phyloP scores from a whole-genome alignment of 2,329 filamentous ascomycete species.

The Phyllosticta capitalensis region DNA sequence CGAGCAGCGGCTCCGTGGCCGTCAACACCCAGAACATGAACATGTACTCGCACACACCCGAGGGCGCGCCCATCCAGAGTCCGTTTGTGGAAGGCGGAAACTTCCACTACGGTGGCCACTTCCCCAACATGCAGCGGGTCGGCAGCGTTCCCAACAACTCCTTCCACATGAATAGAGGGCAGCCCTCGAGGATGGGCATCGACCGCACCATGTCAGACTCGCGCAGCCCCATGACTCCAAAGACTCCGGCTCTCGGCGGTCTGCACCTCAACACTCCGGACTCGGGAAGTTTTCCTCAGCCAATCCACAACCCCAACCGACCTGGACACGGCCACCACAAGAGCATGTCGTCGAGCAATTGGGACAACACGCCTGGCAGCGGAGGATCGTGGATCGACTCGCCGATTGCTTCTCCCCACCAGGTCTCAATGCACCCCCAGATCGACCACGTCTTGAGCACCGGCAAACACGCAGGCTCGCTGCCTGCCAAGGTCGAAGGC shows the following conservation, averaged over 20 bases:
- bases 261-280: constrained; percentile 65
- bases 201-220: constrained; percentile 59
- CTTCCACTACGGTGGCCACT: constrained; percentile 64
- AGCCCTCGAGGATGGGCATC: constrained; percentile 22
- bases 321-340: constrained; percentile 55
- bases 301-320: constrained; percentile 54
- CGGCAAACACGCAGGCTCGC: constrained; percentile 67
- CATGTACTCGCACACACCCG: constrained; percentile 82
- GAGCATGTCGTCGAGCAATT: constrained; percentile 68
- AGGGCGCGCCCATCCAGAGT: constrained; percentile 84
- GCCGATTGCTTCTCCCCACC: constrained; percentile 74
- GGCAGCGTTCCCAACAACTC: constrained; percentile 23
- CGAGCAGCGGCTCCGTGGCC: constrained; percentile 34
- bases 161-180: constrained; percentile 24
- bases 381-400: constrained; percentile 81
- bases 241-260: constrained; percentile 66
- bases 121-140: constrained; percentile 21
- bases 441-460: constrained; percentile 80
- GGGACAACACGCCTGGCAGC: constrained; percentile 79
- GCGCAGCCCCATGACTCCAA: constrained; percentile 75
- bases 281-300: constrained; percentile 64
- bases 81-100: constrained; percentile 62
- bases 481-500: constrained; percentile 71
- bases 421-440: constrained; percentile 57
- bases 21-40: constrained; percentile 50